Evolutionary conservation across 225 moss, liverwort and hornwort genomes (phyloP), one percentile per base, ranked within the genome.

Genomic region (Bryoerythrophyllum caledonicum): DNA sequence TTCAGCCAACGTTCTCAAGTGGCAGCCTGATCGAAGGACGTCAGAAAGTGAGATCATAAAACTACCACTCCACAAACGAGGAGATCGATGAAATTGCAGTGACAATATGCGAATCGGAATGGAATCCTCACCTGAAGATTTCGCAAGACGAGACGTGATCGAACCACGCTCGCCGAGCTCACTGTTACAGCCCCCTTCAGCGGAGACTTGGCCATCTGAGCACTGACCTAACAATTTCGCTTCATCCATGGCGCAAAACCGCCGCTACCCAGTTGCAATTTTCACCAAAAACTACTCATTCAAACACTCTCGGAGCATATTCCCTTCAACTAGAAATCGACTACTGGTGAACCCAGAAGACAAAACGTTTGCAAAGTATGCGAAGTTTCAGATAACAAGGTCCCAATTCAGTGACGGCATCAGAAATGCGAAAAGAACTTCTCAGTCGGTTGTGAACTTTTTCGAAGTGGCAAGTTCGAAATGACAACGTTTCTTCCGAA

Each of bases 191-290:
- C 56, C 58, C 10, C 25, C 63, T 46, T 46, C 68, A 35, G 49
- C 48, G 20, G 44, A 37, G n/a, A 70, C 44, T 23, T 46, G 57
- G 35, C 35, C 57, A 46, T 26, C 54, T 7, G 70, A 35, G 21
- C 13, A 25, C 46, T 19, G 73, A 14, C 43, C 59, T 43, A 61
- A 61, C 49, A 32, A 40, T 10, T 19, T 59, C 3, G 17, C 30
- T 48, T 60, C 71, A 48, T 81, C 84, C 84, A 84, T 84, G 53
- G 60, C 20, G 6, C 13, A n/a, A n/a, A 19, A 30, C 46, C 53
- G 17, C 37, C 19, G 25, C 32, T 32, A 55, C 20, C n/a, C 61
- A 68, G 52, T 2, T 61, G 68, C 57, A 30, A 7, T 19, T 26
- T 12, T 46, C 49, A 46, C 71, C 9, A 8, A 68, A 32, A 70